Evolutionary conservation across 1,284 basidiomycete species (phyloP).

Genomic region (Jaminaea rosea): DNA sequence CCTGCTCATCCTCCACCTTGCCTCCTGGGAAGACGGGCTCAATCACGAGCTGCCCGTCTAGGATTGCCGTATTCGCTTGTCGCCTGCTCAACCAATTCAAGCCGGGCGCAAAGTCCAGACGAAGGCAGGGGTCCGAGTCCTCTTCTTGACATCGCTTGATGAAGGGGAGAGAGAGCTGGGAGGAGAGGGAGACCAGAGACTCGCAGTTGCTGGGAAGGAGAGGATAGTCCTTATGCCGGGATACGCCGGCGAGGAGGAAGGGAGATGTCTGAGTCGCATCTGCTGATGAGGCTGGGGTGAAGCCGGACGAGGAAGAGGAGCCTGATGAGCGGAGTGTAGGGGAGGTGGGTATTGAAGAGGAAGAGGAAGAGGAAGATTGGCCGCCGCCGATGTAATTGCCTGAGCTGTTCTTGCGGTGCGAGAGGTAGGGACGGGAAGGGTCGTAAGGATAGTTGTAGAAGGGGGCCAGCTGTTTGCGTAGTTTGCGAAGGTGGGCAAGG

Average conservation of each 20-base stretch:
- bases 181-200: conserved; percentile 38
- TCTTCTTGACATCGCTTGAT: conserved; percentile 70
- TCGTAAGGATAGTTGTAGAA: conserved; percentile 28
- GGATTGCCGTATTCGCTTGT: conserved; percentile 73
- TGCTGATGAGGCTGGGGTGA: conserved; percentile 24
- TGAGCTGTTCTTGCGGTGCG: not conserved
- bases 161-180: conserved; percentile 60
- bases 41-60: conserved; percentile 76
- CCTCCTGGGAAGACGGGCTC: conserved; percentile 64
- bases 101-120: conserved; percentile 85
- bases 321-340: conserved; percentile 8
- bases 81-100: conserved; percentile 86
- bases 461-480: conserved; percentile 52
- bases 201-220: conserved; percentile 48
- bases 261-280: conserved; percentile 22
- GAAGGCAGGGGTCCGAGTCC: conserved; percentile 86
- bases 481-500: conserved; percentile 66
- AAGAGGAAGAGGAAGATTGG: conserved; percentile 14
- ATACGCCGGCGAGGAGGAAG: conserved; percentile 52
- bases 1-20: conserved; percentile 27
- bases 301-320: conserved; percentile 13
- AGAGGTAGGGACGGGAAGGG: not conserved
- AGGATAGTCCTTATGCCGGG: conserved; percentile 58
- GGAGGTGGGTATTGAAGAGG: conserved; percentile 18
- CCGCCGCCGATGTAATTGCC: conserved; percentile 1